Conservation (phyloP, 148 eudicot genomes). For the Cornus kousa region DNA sequence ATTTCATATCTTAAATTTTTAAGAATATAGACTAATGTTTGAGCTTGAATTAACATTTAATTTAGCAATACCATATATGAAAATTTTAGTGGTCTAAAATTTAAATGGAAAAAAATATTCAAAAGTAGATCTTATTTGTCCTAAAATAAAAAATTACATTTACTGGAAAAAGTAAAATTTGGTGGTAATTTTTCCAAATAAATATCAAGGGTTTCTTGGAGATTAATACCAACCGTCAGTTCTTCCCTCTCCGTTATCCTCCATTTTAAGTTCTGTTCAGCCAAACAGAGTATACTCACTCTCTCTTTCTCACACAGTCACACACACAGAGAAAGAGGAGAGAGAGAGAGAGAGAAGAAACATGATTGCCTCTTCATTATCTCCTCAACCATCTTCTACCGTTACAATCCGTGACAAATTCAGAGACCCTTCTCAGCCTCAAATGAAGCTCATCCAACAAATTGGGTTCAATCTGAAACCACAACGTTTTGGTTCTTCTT, state of each 20-base stretch:
- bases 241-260: not conserved
- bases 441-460: constrained; percentile 1
- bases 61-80: no score
- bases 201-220: not conserved
- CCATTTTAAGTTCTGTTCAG: not conserved
- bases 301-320: no score
- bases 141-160: no score
- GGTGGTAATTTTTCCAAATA: not conserved
- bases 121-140: no score
- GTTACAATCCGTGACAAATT: not conserved
- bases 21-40: no score
- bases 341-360: not conserved
- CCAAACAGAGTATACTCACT: not conserved
- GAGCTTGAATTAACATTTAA: not conserved
- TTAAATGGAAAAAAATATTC: no score
- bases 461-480: not conserved
- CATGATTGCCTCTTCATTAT: constrained; percentile 42
- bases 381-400: constrained; percentile 19
- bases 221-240: constrained; percentile 2
- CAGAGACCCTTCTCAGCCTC: not conserved
- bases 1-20: no score
- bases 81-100: no score
- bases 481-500: not conserved
- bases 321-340: not conserved
- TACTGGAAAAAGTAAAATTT: not conserved